Base-by-base conservation (phyloP, 2,329 filamentous ascomycete species). In the Penicillium sp. region DNA sequence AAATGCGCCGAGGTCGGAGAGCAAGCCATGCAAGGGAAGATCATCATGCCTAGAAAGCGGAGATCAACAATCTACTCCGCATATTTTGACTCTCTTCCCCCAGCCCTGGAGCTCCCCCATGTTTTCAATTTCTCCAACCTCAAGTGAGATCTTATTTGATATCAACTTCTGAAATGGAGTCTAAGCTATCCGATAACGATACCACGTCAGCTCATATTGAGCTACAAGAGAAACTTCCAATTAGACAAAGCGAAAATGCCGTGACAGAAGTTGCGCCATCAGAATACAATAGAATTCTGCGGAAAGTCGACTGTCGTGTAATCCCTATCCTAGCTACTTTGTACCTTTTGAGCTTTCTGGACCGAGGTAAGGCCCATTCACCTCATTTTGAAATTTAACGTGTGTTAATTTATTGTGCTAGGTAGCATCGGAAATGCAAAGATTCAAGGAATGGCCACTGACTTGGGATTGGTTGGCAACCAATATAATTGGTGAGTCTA, bases 401-500 rank as follows among this genome's bases (percentile, higher is more conserved):
- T 21, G 19, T 21, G 19, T 10, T 42, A 9, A 42, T 4, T 1
- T 23, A 7, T 14, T 21, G 9, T 6, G 11, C 2, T 16, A 59
- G 57, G 52, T 2, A 59, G 50, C 51, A 70, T 72, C 37, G 69
- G 69, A 19, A 70, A 71, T 56, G 69, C 68, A 1, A 65, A 69
- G 13, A 62, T 71, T 9, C 65, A 65, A 39, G 65, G 67, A 5
- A 19, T 70, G 46, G 43, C 58, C 11, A 56, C 59, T 9, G 55
- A 63, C 26, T 42, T 70, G n/a, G 44, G 60, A 4, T 53, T 70
- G 44, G 58, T 50, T 14, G 67, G 67, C 1, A 54, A 60, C 10
- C 62, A 69, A 26, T 70, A 65, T 47, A 70, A 66, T 23, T 58
- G 56, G 56, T 52, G 21, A n/a, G 45, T 52, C 14, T n/a, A 42